Base-by-base conservation (phyloP, 1,139 yeast species). In the Maudiozyma humilis region DNA sequence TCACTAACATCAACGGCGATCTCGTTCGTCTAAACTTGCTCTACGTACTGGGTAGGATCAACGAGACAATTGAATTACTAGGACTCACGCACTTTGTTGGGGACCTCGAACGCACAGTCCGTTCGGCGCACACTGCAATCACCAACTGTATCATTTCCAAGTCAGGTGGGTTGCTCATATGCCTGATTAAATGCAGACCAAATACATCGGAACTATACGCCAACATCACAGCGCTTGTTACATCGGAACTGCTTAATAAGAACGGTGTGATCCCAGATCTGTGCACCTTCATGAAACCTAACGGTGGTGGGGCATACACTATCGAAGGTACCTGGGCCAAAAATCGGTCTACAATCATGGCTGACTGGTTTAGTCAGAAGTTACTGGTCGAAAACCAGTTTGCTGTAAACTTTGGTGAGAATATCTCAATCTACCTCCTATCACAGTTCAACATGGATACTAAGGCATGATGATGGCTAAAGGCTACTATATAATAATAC, bases 61-160 rank as follows among this genome's bases (percentile, higher is more conserved):
- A 88, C 5, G 94, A 85, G 52, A 88, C 97, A 0, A 82, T 91
- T 65, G 99, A 91, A 60, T 81, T 84, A 2, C 73, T 86, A 68
- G 99, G 99, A 0, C 68, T 91, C 51, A 89, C 86, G 56, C 95
- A 87, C 62, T 91, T 91, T 70, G 95, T 95, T 1, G 67, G 73
- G 30, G 97, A 89, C 62, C 74, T 89, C 49, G 96, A 89, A 55
- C 69, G 68, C 36, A 79, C 95, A 2, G 79, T 88, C 25, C 91
- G 81, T 55, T 68, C 72, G 2, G 72, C 81, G 41, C 89, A 84
- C 56, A 56, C 74, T 5, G 77, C 76, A 45, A 76, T 84, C 40
- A 68, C 67, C 48, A 66, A 69, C 38, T 69, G 78, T 29, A 82
- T 91, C 54, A 75, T 88, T 1, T 83, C 87, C 63, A 88, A 85